Base-by-base conservation (phyloP, 805 yeast species). In the Ogataea thermomethanolica region DNA sequence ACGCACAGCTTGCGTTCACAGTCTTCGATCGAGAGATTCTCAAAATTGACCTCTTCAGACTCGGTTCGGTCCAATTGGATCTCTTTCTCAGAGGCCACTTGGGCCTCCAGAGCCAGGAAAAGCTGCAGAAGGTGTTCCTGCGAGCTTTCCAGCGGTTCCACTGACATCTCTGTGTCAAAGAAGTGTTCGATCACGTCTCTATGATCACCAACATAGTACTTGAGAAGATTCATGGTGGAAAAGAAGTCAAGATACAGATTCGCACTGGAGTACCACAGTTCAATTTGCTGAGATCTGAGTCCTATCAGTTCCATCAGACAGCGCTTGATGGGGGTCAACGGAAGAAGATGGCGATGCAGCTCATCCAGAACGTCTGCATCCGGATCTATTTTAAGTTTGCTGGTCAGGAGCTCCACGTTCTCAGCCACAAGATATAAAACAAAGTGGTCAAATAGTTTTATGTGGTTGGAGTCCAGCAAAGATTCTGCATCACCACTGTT, bases 31-130 rank as follows among this genome's bases (percentile, higher is more conserved):
- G 39, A 38, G 2, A 27, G 34, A 1, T 34, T 40, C 9, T 43
- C 48, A 24, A 55, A 59, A 31, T 53, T 53, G 9, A 61, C 65
- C 27, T 54, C 79, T 52, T 80, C 85, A 14, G 68, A 65, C 25
- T 69, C 79, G 15, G 62, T 65, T 49, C 83, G 66, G 30, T 76
- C 81, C 37, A 79, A 54, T 9, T 69, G 64, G 2, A 66, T 52
- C 0, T 58, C 52, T n/a, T 61, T 33, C 1, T 58, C 26, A 31
- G 55, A 61, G 0, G 79, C 78, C 9, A 67, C 49, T 15, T 64
- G 62, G 6, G 71, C 64, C 49, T 81, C 88, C 43, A 71, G 67
- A 15, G 66, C 54, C 44, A 79, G 62, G 45, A 72, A 81, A 3
- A 71, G 52, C n/a, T 64, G 55, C 41, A 70, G 38, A 10, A 79